Conservation (phyloP, 345 rosid species). For the Gynandropsis gynandra region DNA sequence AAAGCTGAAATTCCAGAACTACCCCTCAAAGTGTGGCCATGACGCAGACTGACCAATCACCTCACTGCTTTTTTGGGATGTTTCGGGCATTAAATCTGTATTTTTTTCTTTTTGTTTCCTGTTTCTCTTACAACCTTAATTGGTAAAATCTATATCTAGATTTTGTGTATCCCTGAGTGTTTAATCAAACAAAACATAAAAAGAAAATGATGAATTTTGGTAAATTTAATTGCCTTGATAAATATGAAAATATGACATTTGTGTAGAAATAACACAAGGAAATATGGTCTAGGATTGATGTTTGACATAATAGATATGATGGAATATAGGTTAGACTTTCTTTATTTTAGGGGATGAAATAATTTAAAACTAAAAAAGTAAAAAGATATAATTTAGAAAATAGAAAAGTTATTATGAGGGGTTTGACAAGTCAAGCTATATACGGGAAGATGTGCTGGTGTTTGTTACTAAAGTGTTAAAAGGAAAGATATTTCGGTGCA, state of each 20-base stretch:
- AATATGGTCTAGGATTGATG: neutral
- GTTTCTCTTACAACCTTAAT: too few species aligned
- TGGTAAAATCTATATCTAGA: constrained; percentile 6
- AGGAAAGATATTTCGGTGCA: constrained; percentile 23
- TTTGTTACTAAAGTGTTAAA: constrained; percentile 15
- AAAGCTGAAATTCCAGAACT: neutral
- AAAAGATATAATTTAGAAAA: neutral
- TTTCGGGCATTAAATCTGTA: too few species aligned
- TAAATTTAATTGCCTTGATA: constrained; percentile 6
- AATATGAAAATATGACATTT: neutral
- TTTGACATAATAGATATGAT: too few species aligned
- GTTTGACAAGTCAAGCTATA: constrained; percentile 27
- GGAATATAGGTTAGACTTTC: neutral
- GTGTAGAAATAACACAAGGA: constrained; percentile 1
- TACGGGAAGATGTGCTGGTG: constrained; percentile 12
- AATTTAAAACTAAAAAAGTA: constrained; percentile 9
- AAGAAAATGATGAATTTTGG: neutral
- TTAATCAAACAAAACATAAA: neutral
- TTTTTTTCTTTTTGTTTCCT: too few species aligned
- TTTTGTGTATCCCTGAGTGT: neutral
- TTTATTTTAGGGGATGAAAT: neutral
- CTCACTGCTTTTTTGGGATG: too few species aligned
- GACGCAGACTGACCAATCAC: too few species aligned
- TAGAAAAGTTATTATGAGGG: neutral
- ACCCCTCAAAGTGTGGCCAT: neutral